Conservation (phyloP, 2,329 filamentous ascomycete species). For the Diaporthe amygdali region DNA sequence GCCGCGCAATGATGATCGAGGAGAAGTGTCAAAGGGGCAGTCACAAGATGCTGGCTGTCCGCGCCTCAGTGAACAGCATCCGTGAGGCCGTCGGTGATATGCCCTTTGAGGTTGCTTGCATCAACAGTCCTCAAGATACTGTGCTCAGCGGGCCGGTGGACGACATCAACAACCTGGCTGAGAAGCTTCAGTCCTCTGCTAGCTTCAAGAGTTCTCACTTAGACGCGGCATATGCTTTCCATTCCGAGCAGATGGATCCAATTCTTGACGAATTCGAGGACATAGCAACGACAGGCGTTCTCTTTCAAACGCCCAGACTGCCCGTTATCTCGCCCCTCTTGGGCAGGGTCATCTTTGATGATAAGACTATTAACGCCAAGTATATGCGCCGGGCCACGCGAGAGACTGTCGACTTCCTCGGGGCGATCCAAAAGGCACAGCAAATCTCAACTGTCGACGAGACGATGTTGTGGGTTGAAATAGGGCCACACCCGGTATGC, state of each 20-base stretch:
- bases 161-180: too few species aligned
- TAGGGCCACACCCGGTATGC: conserved; percentile 72
- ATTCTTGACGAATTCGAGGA: conserved; percentile 54
- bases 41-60: conserved; percentile 41
- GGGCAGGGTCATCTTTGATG: background rate
- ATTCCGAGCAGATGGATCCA: conserved; percentile 42
- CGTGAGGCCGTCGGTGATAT: conserved; percentile 27
- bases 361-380: background rate
- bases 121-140: conserved; percentile 67
- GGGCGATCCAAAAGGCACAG: conserved; percentile 38
- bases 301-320: background rate
- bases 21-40: conserved; percentile 52
- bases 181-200: too few species aligned
- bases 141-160: conserved; percentile 59
- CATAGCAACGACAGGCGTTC: conserved; percentile 27
- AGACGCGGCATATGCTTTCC: conserved; percentile 42
- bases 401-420: conserved; percentile 69
- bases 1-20: conserved; percentile 61
- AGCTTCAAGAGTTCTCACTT: conserved; percentile 39
- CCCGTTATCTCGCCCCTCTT: conserved; percentile 11
- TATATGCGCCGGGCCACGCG: conserved; percentile 37
- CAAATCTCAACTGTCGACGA: background rate
- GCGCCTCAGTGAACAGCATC: conserved; percentile 34
- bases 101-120: conserved; percentile 55
- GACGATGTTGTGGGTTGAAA: conserved; percentile 59